These are phyloP conservation scores for Candida boidinii DNA, from an alignment of 805 yeast genomes.

Conservation along the genomic window DNA sequence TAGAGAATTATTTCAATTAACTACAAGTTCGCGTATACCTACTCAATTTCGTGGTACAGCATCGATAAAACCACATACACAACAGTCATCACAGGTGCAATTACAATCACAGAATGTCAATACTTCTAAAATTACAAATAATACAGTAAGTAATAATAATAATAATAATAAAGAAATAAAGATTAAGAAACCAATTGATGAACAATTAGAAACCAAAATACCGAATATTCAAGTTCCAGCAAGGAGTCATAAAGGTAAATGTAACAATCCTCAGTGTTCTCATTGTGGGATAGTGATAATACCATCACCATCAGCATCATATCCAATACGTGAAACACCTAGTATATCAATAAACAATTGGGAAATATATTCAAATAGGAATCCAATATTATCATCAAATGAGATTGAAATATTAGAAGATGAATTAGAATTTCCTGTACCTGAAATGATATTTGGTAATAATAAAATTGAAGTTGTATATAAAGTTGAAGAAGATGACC, in stretches of 20 bases:
- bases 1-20: slow-evolving; percentile 48
- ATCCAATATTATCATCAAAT: slow-evolving; percentile 65
- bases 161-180: too few relatives aligned
- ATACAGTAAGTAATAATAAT: too few relatives aligned
- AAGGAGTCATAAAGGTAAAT: slow-evolving; percentile 9
- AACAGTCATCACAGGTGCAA: neutral
- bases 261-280: slow-evolving; percentile 32
- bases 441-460: slow-evolving; percentile 96
- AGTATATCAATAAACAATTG: slow-evolving; percentile 66
- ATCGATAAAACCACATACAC: slow-evolving; percentile 5
- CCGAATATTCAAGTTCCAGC: slow-evolving; percentile 13
- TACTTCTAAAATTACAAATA: slow-evolving; percentile 3
- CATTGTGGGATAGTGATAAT: slow-evolving; percentile 68
- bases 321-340: slow-evolving; percentile 58
- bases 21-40: slow-evolving; percentile 34
- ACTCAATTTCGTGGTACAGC: neutral
- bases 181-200: slow-evolving; percentile 1
- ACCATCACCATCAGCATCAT: slow-evolving; percentile 64
- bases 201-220: neutral
- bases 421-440: slow-evolving; percentile 69
- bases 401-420: slow-evolving; percentile 66
- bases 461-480: slow-evolving; percentile 49
- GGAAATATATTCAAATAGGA: slow-evolving; percentile 64
- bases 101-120: slow-evolving; percentile 1
- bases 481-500: slow-evolving; percentile 2